Conservation (phyloP, 768 basidiomycete species). For the Suillus clintonianus region DNA sequence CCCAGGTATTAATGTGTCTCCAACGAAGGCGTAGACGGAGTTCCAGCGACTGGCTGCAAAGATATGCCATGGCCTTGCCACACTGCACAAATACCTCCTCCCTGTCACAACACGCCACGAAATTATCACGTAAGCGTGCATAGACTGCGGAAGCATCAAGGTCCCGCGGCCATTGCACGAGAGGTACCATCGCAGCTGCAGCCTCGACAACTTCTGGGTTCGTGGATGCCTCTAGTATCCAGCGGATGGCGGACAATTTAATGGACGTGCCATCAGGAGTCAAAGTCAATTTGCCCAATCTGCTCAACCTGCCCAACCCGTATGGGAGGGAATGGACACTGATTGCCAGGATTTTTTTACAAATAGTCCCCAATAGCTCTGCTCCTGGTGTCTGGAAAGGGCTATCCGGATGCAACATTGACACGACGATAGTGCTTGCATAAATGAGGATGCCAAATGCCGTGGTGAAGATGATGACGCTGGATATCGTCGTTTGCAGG, state of each 20-base stretch:
- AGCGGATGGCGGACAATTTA: slow-evolving; percentile 9
- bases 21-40: too few species aligned
- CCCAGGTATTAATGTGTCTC: too few species aligned
- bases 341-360: not conserved
- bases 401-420: slow-evolving; percentile 1
- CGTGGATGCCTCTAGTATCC: slow-evolving; percentile 19
- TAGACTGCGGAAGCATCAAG: not conserved
- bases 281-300: too few species aligned
- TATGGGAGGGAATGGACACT: too few species aligned
- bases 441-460: not conserved
- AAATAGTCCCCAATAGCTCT: not conserved
- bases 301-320: too few species aligned
- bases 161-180: slow-evolving; percentile 5
- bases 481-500: not conserved
- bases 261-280: not conserved
- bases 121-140: not conserved
- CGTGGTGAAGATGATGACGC: not conserved
- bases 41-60: not conserved
- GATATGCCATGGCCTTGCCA: not conserved
- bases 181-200: slow-evolving; percentile 8
- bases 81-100: not conserved
- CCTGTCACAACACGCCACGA: not conserved
- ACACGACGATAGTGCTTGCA: not conserved
- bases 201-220: slow-evolving; percentile 9
- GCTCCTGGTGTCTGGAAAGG: slow-evolving; percentile 13